Base-by-base conservation (phyloP, 2,329 filamentous ascomycete species). In the Bipolaris zeicola region DNA sequence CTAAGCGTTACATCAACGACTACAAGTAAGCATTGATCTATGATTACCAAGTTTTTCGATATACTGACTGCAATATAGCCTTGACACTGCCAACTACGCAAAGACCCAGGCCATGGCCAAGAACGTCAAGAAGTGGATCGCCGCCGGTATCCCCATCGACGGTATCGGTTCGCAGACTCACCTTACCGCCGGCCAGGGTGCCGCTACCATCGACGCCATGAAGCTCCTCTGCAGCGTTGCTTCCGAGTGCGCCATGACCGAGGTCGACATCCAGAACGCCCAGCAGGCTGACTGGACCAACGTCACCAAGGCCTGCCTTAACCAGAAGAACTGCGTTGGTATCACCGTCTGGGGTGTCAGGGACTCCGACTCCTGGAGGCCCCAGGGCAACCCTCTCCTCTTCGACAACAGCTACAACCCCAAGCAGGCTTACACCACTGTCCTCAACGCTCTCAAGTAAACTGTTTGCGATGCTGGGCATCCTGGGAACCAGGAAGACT, bases 1-100 rank as follows among this genome's bases (percentile, higher is more conserved):
- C 86, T 5, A 89, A 88, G 78, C 79, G 91, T 37, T 92, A 90
- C 79, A 90, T 92, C 78, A 92, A 92, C 74, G 89, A 92, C 69
- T 82, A 81, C 73, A 82, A 80, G 28, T 31, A 31, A 31, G 28
- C 28, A 11, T 31, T 5, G 4, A 13, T 13, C 28, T 13, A 31
- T 5, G 1, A 4, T 2, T 3, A 31, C 8, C 4, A 31, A 13
- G 10, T 3, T 13, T 26, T 31, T 31, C 28, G 0, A 31, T 31
- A 13, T 31, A 31, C 28, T 31, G 10, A 31, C 28, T 31, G 7
- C 28, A 11, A 31, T 31, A 31, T 13, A 31, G 28, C 78, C 82
- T 90, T 45, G 88, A 89, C 76, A 78, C 74, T 28, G 82, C 87
- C 10, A 81, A 65, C 62, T 81, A 82, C 64, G 79, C 82, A 60